These are phyloP conservation scores for Macrophomina phaseolina DNA, from an alignment of 2,329 filamentous ascomycete species.

Conservation along the genomic window DNA sequence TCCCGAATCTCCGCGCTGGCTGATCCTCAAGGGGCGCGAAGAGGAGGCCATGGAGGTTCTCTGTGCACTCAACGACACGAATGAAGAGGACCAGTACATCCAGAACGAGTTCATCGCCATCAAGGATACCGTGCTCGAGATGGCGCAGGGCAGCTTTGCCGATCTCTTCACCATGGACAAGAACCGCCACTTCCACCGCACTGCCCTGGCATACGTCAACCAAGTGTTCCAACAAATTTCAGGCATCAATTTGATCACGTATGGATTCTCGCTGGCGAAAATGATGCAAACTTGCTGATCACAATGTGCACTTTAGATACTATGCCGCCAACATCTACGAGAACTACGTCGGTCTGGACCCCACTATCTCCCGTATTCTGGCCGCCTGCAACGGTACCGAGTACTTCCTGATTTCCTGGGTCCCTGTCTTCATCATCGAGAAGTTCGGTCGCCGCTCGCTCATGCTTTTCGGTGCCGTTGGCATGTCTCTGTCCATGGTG, in stretches of 20 bases:
- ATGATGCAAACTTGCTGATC: conserved; percentile 34
- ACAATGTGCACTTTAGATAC: background rate
- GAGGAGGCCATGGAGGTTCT: conserved; percentile 49
- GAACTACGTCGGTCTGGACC: conserved; percentile 46
- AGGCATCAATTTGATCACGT: conserved; percentile 40
- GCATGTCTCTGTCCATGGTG: conserved; percentile 44
- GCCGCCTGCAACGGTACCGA: conserved; percentile 51
- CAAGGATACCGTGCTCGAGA: conserved; percentile 46
- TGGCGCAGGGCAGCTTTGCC: conserved; percentile 55
- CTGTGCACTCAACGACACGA: conserved; percentile 36
- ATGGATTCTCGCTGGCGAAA: background rate
- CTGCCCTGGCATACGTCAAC: conserved; percentile 62
- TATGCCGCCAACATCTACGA: conserved; percentile 50
- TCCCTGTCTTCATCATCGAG: conserved; percentile 49
- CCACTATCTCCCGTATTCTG: conserved; percentile 42
- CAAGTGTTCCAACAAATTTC: conserved; percentile 60
- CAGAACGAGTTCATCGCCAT: conserved; percentile 43
- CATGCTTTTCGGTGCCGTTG: conserved; percentile 46
- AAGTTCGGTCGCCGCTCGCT: conserved; percentile 45
- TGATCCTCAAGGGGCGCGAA: conserved; percentile 62
- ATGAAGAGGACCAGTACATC: conserved; percentile 46
- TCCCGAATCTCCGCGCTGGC: conserved; percentile 65
- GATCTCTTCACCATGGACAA: conserved; percentile 66
- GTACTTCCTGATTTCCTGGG: conserved; percentile 50
- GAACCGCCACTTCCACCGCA: conserved; percentile 62